Base-by-base conservation (phyloP, 129 eudicot genomes). In the Chrysanthemum seticuspe region DNA sequence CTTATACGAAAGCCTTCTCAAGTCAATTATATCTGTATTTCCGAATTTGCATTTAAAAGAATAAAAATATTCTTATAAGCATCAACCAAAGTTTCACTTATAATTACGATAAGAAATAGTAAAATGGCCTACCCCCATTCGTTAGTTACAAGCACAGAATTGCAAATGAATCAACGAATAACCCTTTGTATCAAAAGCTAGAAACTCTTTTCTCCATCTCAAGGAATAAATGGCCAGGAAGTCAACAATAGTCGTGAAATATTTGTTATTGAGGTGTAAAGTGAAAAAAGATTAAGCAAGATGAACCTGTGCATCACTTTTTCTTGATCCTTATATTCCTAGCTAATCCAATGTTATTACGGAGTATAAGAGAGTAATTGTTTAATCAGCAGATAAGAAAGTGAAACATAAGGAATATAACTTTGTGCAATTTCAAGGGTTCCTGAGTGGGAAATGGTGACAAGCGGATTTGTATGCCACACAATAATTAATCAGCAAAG, bases 141-240 rank as follows among this genome's bases (percentile, higher is more conserved):
- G 36, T 31, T 31, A 31, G 44, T 36, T 36, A 36, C 61, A 56
- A 16, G 18, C 61, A 56, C 61, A 56, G 44, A 36, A 36, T 36
- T 36, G 44, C 9, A 36, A 36, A 36, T 36, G 44, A 36, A 36
- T 36, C 8, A 36, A 40, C 47, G 47, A 40, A 6, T 8, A 40
- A 40, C 10, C 47, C 47, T 40, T 40, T 40, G 47, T 1, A 40
- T 40, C 47, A 40, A 40, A 40, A 40, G 47, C 47, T 40, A 40
- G 10, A 40, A 40, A 7, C 23, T 7, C 27, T 10, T 16, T 12
- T 56, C 23, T 56, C 61, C 18, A 7, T 56, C 61, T 56, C 27
- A 56, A 56, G 10, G 61, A 56, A 56, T 56, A 56, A 56, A 56
- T 56, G 62, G 18, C 21, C 21, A 56, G 62, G 11, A 56, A 56